phyloP scores from a whole-genome alignment of 2,329 filamentous ascomycete genomes.

The Polychaeton citri region DNA sequence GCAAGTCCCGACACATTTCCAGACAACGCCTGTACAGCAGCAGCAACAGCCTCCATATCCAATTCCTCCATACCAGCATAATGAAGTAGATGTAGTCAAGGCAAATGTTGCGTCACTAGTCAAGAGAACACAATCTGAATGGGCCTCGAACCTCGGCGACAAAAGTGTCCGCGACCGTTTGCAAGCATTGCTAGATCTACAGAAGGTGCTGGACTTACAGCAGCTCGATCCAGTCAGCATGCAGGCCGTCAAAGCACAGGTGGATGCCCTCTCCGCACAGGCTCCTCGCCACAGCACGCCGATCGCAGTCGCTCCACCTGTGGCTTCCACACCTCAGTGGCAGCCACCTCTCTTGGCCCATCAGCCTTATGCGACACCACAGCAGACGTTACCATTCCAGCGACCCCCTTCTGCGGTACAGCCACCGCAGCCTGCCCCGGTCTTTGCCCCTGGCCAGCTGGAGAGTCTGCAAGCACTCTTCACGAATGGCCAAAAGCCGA shows the following conservation, averaged over 20 bases:
- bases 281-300: constrained; percentile 35
- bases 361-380: constrained; percentile 12
- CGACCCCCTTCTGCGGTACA: constrained; percentile 10
- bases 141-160: constrained; percentile 65
- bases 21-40: constrained; percentile 1
- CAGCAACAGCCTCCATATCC: constrained; percentile 7
- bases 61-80: constrained; percentile 8
- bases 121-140: constrained; percentile 55
- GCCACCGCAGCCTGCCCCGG: constrained; percentile 10
- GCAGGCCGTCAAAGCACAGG: constrained; percentile 71
- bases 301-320: constrained; percentile 13
- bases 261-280: constrained; percentile 60
- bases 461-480: constrained; percentile 21
- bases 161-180: constrained; percentile 62
- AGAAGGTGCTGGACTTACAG: constrained; percentile 64
- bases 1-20: too few species aligned
- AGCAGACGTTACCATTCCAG: constrained; percentile 14
- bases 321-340: constrained; percentile 15
- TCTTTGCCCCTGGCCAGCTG: constrained; percentile 12
- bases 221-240: constrained; percentile 70
- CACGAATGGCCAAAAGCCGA: constrained; percentile 21
- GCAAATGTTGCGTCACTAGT: constrained; percentile 73
- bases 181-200: constrained; percentile 73
- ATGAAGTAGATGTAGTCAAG: constrained; percentile 51
- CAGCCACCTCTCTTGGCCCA: constrained; percentile 13